Base-by-base conservation (phyloP, 352 stramenopile species). In the Thalassiosira hispida region DNA sequence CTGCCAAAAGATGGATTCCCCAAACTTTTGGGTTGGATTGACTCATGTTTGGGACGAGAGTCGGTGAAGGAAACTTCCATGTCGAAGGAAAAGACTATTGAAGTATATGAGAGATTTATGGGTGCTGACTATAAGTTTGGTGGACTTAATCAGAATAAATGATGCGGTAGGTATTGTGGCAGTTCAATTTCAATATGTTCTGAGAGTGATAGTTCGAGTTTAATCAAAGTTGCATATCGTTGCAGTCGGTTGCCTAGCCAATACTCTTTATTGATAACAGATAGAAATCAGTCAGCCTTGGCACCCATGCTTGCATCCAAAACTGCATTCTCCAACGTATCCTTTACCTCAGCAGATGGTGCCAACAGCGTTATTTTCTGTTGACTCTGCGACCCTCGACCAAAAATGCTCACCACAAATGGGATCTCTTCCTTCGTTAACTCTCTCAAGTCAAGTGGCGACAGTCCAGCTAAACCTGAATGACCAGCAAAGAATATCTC, bases 401-500 rank as follows among this genome's bases (percentile, higher is more conserved):
- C 90, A 78, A 89, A 94, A 71, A 94, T 85, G 52, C 73, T 85
- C 2, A 91, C 66, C 22, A 89, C 67, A 33, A 74, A 77, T 52
- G 69, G 60, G 31, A 91, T 69, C 59, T 88, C 87, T 67, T 92
- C 85, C n/a, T 85, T 60, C 0, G 70, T 67, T 8, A 93, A 59
- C 51, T 90, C 81, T 62, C 83, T 71, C 57, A 92, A 72, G 63
- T 94, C 90, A n/a, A 94, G 57, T 53, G 90, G 90, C 29, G 86
- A 92, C 40, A 91, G 79, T 42, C 81, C 85, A 53, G 84, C 81
- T 29, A 94, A 63, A 23, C 90, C 90, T 25, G 88, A 84, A 76
- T 94, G 90, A 27, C 90, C 90, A 9, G 80, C 76, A 55, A 93
- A 88, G 57, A 87, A 85, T 49, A 94, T 72, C 47, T 86, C 73